These are phyloP conservation scores for Rhypophila decipiens DNA, from an alignment of 495 filamentous ascomycete genomes.

Conservation along the genomic window DNA sequence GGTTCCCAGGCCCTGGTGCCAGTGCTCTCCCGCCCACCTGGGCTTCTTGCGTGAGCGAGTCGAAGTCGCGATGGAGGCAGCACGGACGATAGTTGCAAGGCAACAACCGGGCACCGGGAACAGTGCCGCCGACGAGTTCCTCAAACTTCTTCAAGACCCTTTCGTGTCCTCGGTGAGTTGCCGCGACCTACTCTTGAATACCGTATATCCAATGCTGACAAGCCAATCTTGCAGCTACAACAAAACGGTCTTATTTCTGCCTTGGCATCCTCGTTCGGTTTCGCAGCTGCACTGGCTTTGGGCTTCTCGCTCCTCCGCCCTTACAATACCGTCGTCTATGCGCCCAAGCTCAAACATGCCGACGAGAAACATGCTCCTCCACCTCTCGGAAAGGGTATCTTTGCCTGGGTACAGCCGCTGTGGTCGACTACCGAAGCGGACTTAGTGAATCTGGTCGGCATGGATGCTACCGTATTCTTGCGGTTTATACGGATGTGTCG, in stretches of 20 bases:
- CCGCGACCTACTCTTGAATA: too few species aligned
- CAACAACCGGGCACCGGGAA: constrained; percentile 15
- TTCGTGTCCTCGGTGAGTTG: constrained; percentile 43
- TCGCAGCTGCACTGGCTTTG: constrained; percentile 64
- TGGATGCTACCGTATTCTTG: constrained; percentile 88
- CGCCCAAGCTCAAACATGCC: constrained; percentile 87
- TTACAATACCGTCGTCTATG: constrained; percentile 85
- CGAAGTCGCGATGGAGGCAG: constrained; percentile 9
- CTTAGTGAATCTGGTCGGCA: constrained; percentile 68
- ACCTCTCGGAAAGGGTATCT: constrained; percentile 74
- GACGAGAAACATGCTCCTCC: constrained; percentile 92
- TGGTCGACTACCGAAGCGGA: constrained; percentile 67
- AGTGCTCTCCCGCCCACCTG: background rate
- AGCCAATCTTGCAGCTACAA: constrained; percentile 20
- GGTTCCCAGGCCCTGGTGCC: too few species aligned
- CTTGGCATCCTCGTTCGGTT: constrained; percentile 71
- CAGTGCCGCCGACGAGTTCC: constrained; percentile 27
- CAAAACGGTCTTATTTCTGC: constrained; percentile 61
- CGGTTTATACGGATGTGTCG: constrained; percentile 88
- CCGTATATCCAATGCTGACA: too few species aligned
- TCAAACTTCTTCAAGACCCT: constrained; percentile 42
- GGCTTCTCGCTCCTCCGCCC: constrained; percentile 86
- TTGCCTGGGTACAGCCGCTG: constrained; percentile 79
- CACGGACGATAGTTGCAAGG: constrained; percentile 15
- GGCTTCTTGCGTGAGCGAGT: background rate